Base-by-base conservation (phyloP, 306 rosid genomes). In the Pyrus bretschneideri region DNA sequence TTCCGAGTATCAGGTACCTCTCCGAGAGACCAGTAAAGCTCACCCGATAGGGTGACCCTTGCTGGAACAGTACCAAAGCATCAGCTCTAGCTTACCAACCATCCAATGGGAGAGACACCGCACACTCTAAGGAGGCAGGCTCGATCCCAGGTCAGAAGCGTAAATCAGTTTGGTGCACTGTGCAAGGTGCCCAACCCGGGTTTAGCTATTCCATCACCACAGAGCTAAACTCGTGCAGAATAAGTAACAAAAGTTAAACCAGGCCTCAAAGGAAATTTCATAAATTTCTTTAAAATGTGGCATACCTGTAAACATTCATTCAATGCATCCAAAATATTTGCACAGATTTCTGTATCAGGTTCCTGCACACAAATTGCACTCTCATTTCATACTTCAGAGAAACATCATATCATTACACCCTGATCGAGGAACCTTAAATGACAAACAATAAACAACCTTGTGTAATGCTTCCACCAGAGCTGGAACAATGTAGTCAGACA, bases 271-370 rank as follows among this genome's bases (percentile, higher is more conserved):
- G 27, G 22, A 33, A 21, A 23, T 18, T n/a, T 13, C 4, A 2
- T 54, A 38, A 18, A 63, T 45, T 52, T 9, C 27, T 22, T 66
- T 6, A 74, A 51, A 71, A 64, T 45, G 54, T 51, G 70, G 76
- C 89, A 1, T 54, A 94, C 99, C 99, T 95, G 97, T 83, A 95
- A 44, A 83, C 97, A 90, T 80, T 95, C 99, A 71, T 95, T 95
- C 83, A 95, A 73, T 44, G 99, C 90, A 57, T 95, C 97, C 89
- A 95, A 79, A 87, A 95, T 95, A 79, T 87, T 95, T 59, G 97
- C 97, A 75, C 97, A 95, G 55, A 95, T 95, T 88, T 95, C 99
- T 4, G 99, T 95, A 80, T 95, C 99, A 71, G 97, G 99, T 76
- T 95, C 99, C 99, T 95, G 93, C 86, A 87, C 74, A 62, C 19